Evolutionary conservation across 2,329 filamentous ascomycete species (phyloP), one percentile per base, ranked within the genome.

Genomic region (Sarocladium strictum): DNA sequence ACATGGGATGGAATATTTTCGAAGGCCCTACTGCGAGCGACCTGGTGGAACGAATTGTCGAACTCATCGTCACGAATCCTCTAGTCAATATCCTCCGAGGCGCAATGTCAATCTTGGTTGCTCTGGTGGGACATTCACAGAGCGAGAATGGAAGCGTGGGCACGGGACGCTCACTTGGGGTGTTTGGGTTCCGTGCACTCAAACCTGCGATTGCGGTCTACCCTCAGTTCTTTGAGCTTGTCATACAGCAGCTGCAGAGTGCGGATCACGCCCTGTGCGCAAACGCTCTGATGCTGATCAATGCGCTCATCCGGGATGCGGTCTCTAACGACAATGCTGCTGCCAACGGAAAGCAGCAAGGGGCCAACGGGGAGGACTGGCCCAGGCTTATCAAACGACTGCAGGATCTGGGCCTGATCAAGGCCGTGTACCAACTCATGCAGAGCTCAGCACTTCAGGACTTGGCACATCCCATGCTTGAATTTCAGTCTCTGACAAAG

Each of bases 51-150:
- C 76, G 83, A 76, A 84, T 96, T 58, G 92, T 97, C 62, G 88
- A 97, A 69, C 79, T 99, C 53, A 90, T 97, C 58, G 93, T 97
- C 63, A 93, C 85, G 29, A 94, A 97, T 68, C 94, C 93, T 23
- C 81, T 99, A 58, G 94, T 99, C 71, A 99, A 99, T 69, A 97
- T 97, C 66, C 83, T 99, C 57, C 85, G 94, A 59, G 94, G 94
- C 64, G 93, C 93, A 65, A 96, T 99, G 89, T 93, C 91, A 47
- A 95, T 99, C 58, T 81, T 99, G 55, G 93, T 96, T 47, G 90
- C 92, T 12, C 86, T 97, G 55, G 93, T 99, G 53, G 87, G 90
- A 58, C 88, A 95, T 70, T 90, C 91, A 26, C 85, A 90, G 65
- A 81, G n/a, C 17, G 32, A 35, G 26, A 26, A 9, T 23, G 41